phyloP scores from a whole-genome alignment of 1,284 basidiomycete species.

The Flammula alnicola region DNA sequence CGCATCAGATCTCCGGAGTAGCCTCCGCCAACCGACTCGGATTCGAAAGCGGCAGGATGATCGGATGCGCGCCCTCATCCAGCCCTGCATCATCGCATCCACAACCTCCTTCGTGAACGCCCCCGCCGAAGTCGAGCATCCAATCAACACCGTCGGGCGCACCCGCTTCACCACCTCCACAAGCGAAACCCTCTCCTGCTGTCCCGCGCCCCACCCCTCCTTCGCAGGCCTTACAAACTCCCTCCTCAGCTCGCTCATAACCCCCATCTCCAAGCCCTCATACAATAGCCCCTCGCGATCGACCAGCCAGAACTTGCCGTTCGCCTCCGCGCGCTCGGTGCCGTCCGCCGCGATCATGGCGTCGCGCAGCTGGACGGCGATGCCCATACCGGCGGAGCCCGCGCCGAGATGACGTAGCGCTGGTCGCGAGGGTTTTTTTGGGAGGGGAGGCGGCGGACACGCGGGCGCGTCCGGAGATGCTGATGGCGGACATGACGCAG shows the following conservation, averaged over 20 bases:
- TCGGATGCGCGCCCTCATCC: constrained; percentile 62
- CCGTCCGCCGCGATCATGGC: constrained; percentile 72
- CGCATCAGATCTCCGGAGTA: constrained; percentile 73
- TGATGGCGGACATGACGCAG: constrained; percentile 75
- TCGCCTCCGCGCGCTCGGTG: constrained; percentile 62
- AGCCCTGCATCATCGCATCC: constrained; percentile 62
- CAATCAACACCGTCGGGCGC: constrained; percentile 73
- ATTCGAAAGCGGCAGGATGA: constrained; percentile 85
- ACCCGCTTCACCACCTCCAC: constrained; percentile 72
- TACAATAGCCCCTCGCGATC: constrained; percentile 49
- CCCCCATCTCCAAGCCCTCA: constrained; percentile 35
- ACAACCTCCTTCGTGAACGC: constrained; percentile 84
- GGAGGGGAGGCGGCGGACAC: constrained; percentile 15
- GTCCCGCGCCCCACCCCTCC: constrained; percentile 48
- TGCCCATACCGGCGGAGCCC: constrained; percentile 84
- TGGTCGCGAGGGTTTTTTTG: constrained; percentile 64
- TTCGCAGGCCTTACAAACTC: constrained; percentile 63
- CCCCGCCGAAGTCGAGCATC: constrained; percentile 78
- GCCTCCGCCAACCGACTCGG: constrained; percentile 80
- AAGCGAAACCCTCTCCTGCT: constrained; percentile 29
- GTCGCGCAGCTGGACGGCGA: constrained; percentile 73
- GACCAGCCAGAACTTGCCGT: constrained; percentile 68
- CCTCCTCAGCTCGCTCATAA: constrained; percentile 53
- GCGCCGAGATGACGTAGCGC: constrained; percentile 80
- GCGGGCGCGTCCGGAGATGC: constrained; percentile 56